Base-by-base conservation (phyloP, 768 basidiomycete genomes). In the Cystofilobasidium macerans region DNA sequence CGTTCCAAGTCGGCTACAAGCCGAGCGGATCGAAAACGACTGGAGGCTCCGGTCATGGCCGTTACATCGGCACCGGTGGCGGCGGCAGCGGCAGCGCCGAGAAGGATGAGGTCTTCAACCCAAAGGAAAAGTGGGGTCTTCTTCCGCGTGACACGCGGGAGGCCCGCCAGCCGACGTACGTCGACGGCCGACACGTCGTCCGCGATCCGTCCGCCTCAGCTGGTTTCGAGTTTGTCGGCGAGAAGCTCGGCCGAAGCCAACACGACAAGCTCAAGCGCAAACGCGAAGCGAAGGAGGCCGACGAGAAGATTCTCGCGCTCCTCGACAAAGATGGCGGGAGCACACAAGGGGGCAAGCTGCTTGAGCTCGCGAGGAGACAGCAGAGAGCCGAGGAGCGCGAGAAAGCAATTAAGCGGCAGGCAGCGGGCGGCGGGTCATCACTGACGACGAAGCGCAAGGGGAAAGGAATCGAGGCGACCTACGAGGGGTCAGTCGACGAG, bases 161-260 rank as follows among this genome's bases (percentile, higher is more conserved):
- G 53, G 61, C 69, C 11, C 65, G 33, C 16, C 63, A 14, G 73
- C 76, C 28, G 71, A 76, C 53, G 89, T 89, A 9, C 71, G 80
- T 94, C 51, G 80, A 93, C 26, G 84, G 85, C 0, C 89, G 90
- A 2, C 87, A 89, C 65, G 78, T 89, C 61, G 80, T 91, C 13
- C 80, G 81, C 47, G 65, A 58, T 43, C 65, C 24, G 38, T 57
- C 20, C 28, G 28, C 43, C 70, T 72, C 73, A 24, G 57, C 69
- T 14, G 65, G 70, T 56, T 78, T 80, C 20, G 71, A 86, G 70
- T 85, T 82, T 69, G 72, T 84, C 3, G 73, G 80, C 0, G 92
- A 94, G 76, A 84, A 79, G 65, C 79, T 92, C 43, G 90, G 90
- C 0, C 80, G 91, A 22, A 86, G 86, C 62, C 85, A 86, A 2